phyloP scores from a whole-genome alignment of 2,329 filamentous ascomycete genomes.

The Acarospora socialis region DNA sequence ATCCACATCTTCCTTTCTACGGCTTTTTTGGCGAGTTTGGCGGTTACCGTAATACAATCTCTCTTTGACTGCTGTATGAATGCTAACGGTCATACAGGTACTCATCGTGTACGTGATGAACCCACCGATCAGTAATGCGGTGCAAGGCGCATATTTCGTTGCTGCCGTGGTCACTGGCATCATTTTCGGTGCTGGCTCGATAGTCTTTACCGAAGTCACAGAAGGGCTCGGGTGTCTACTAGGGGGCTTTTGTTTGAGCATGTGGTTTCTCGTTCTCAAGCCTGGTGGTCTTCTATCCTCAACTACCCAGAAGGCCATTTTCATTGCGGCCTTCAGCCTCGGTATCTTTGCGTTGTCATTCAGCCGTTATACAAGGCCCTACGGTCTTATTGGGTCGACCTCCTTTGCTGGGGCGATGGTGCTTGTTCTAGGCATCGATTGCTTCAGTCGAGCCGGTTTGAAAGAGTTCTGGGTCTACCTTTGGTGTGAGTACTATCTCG shows the following conservation, averaged over 20 bases:
- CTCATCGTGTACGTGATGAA: slow-evolving; percentile 83
- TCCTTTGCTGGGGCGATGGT: slow-evolving; percentile 72
- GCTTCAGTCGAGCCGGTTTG: slow-evolving; percentile 73
- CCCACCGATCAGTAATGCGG: slow-evolving; percentile 54
- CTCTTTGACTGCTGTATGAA: slow-evolving; percentile 1
- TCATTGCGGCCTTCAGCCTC: slow-evolving; percentile 60
- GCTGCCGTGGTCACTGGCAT: slow-evolving; percentile 59
- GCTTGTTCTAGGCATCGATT: slow-evolving; percentile 73
- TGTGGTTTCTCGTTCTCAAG: slow-evolving; percentile 77
- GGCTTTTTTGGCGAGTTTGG: slow-evolving; percentile 56
- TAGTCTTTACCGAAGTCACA: slow-evolving; percentile 72
- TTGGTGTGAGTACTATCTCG: slow-evolving; percentile 47
- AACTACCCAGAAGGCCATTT: slow-evolving; percentile 50
- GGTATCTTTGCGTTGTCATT: slow-evolving; percentile 62
- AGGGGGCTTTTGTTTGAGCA: slow-evolving; percentile 70
- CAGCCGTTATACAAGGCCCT: slow-evolving; percentile 61
- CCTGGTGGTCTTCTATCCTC: slow-evolving; percentile 58
- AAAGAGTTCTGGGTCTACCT: slow-evolving; percentile 96
- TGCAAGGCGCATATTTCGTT: slow-evolving; percentile 79
- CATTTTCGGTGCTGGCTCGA: slow-evolving; percentile 56
- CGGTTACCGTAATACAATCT: slow-evolving; percentile 43
- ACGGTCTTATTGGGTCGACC: slow-evolving; percentile 61
- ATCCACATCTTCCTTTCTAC: slow-evolving; percentile 69
- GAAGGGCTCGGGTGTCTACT: slow-evolving; percentile 76
- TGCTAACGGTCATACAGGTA: slow-evolving; percentile 28